A percentile compares a stretch with the other conserved stretches of the same genome.
phyloP scores from a whole-genome alignment of 352 stramenopile genomes.

The Phytophthora capsici region DNA sequence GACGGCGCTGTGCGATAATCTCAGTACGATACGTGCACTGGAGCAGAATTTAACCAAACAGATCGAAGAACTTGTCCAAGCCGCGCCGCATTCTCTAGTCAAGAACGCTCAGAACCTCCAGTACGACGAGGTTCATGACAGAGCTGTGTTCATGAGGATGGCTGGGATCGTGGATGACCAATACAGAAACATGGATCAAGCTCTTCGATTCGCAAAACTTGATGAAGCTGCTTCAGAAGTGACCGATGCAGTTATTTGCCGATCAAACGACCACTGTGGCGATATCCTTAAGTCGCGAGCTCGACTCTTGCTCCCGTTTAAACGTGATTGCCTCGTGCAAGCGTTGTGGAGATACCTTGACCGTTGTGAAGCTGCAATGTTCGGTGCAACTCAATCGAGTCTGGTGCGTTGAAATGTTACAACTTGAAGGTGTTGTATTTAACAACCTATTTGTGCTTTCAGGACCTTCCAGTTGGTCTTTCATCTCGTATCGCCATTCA shows the following conservation, averaged over 20 bases:
- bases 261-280: neutral
- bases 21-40: neutral
- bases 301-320: neutral
- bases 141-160: neutral
- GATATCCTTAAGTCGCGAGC: neutral
- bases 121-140: neutral
- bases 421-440: neutral
- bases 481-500: neutral
- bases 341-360: conserved; percentile 1
- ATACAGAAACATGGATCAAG: neutral
- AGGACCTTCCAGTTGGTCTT: neutral
- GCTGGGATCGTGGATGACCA: conserved; percentile 1
- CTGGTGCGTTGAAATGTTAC: neutral
- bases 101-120: neutral
- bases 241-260: neutral
- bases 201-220: neutral
- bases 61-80: neutral
- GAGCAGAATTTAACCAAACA: conserved; percentile 7
- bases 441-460: neutral
- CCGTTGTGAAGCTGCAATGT: neutral
- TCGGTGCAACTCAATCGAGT: neutral
- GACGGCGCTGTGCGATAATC: neutral
- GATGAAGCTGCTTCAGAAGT: neutral
- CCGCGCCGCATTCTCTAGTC: neutral
- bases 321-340: neutral